These are phyloP conservation scores for Fusarium camptoceras DNA, from an alignment of 2,329 filamentous ascomycete genomes.

Conservation along the genomic window DNA sequence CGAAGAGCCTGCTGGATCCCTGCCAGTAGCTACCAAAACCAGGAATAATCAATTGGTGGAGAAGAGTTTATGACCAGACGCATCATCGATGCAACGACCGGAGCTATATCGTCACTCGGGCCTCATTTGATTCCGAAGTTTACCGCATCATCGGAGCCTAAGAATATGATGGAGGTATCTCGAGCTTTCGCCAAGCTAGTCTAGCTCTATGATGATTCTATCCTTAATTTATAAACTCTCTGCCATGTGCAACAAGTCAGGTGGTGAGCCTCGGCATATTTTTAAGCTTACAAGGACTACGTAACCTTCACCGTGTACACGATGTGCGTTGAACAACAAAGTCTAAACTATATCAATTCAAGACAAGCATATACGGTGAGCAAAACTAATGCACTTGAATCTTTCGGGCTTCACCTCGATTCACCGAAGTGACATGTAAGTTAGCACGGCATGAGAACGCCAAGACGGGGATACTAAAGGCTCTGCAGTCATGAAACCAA, in stretches of 20 bases:
- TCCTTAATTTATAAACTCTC: neutral
- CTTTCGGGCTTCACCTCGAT: conserved; percentile 29
- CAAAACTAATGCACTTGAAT: neutral
- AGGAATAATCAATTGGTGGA: neutral
- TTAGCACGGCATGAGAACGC: conserved; percentile 9
- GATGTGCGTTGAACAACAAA: neutral
- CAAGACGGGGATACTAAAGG: conserved; percentile 14
- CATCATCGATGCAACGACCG: conserved; percentile 9
- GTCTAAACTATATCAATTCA: neutral
- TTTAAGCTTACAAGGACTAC: neutral
- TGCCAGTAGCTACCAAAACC: conserved; percentile 5
- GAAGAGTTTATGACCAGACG: conserved; percentile 2
- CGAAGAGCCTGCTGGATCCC: neutral
- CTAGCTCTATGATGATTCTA: neutral
- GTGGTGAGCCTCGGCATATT: neutral
- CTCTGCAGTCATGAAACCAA: conserved; percentile 4
- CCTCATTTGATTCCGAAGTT: conserved; percentile 21
- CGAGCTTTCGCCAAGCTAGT: neutral
- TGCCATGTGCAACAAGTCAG: neutral
- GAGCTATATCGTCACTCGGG: conserved; percentile 12
- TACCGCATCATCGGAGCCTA: conserved; percentile 1
- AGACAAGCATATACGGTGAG: neutral
- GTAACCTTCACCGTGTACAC: neutral
- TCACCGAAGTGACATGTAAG: conserved; percentile 21
- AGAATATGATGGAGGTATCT: neutral